Percentiles rank a stretch among this genome's conserved stretches.
phyloP scores from a whole-genome alignment of 2,329 filamentous ascomycete genomes.

The Xylaria digitata region DNA sequence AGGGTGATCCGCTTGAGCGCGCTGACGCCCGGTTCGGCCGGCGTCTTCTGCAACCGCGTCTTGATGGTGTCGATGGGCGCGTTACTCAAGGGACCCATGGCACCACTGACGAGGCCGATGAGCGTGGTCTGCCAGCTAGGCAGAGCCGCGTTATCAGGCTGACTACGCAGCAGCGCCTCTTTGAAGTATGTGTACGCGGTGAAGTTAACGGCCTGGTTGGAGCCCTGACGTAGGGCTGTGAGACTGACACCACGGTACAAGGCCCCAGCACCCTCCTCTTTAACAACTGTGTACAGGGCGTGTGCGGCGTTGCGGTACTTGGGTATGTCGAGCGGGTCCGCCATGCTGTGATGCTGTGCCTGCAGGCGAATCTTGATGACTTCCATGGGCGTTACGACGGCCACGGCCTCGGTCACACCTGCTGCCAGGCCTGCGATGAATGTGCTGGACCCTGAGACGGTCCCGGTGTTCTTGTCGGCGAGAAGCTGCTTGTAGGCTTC shows the following conservation, averaged over 20 bases:
- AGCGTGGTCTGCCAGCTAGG: conserved; percentile 90
- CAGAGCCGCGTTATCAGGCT: conserved; percentile 64
- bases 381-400: conserved; percentile 98
- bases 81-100: conserved; percentile 95
- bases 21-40: conserved; percentile 81
- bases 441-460: conserved; percentile 76
- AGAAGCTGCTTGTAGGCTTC: conserved; percentile 92
- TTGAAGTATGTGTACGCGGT: conserved; percentile 97
- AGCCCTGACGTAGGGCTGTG: conserved; percentile 92
- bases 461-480: conserved; percentile 73
- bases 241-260: conserved; percentile 94
- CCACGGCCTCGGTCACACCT: conserved; percentile 95
- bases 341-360: conserved; percentile 97
- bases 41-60: conserved; percentile 91
- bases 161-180: conserved; percentile 75
- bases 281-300: conserved; percentile 85
- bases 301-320: conserved; percentile 96
- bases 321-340: conserved; percentile 92
- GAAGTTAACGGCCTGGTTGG: conserved; percentile 99
- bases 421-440: conserved; percentile 82
- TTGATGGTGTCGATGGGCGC: conserved; percentile 99
- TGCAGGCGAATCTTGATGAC: conserved; percentile 98
- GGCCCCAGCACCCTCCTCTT: conserved; percentile 88
- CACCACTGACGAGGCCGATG: conserved; percentile 90
- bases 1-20: conserved; percentile 80